A percentile compares a stretch with the other conserved stretches of the same genome.
phyloP scores from a whole-genome alignment of 2,329 filamentous ascomycete species.

The Venturia pyrina region DNA sequence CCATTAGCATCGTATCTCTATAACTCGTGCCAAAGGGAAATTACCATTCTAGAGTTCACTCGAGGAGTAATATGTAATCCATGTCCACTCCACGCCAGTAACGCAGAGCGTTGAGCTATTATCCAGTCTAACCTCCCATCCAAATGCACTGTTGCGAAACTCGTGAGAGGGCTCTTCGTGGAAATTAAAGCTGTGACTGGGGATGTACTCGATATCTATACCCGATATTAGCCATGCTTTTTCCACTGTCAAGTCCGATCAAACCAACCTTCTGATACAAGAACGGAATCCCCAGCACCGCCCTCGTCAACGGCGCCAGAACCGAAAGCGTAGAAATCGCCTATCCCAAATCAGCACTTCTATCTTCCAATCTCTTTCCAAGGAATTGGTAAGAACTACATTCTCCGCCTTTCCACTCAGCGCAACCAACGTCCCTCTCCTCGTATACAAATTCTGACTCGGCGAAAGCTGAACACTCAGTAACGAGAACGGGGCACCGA shows the following conservation, averaged over 20 bases:
- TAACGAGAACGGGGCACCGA: slow-evolving; percentile 85
- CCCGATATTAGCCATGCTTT: neutral
- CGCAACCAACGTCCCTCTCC: slow-evolving; percentile 81
- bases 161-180: slow-evolving; percentile 76
- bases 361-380: neutral
- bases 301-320: slow-evolving; percentile 72
- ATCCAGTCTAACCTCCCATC: slow-evolving; percentile 96
- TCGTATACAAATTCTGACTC: slow-evolving; percentile 86
- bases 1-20: neutral
- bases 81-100: slow-evolving; percentile 95
- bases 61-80: slow-evolving; percentile 67
- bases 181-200: slow-evolving; percentile 83
- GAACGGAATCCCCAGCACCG: slow-evolving; percentile 78
- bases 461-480: slow-evolving; percentile 88
- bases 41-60: slow-evolving; percentile 55
- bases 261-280: slow-evolving; percentile 62
- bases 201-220: slow-evolving; percentile 68
- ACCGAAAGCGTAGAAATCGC: slow-evolving; percentile 82
- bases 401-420: slow-evolving; percentile 86
- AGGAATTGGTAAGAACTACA: slow-evolving; percentile 35
- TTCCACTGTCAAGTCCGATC: neutral
- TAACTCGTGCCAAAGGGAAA: neutral
- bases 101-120: slow-evolving; percentile 72
- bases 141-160: slow-evolving; percentile 77
- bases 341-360: slow-evolving; percentile 35